Evolutionary conservation across 2,329 filamentous ascomycete genomes (phyloP), one percentile per base, ranked within the genome.

Genomic region (Geosmithia putterillii): DNA sequence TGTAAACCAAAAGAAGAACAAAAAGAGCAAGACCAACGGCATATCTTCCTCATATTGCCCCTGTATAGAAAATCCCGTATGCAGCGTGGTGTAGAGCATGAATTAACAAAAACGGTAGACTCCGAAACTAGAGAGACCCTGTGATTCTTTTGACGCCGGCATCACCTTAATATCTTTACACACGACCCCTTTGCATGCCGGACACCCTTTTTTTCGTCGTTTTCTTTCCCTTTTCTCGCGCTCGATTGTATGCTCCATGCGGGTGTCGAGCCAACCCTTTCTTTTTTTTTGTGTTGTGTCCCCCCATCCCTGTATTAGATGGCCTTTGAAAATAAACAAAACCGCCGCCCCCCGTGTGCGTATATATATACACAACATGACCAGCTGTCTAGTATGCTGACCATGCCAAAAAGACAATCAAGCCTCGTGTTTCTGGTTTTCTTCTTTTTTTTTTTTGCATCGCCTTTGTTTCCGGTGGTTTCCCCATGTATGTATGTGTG

Each of bases 81-180:
- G n/a, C n/a, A n/a, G n/a, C n/a, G n/a, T n/a, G n/a, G n/a, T n/a
- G n/a, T n/a, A n/a, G n/a, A 32, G 3, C 6, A 12, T 12, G 15
- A 32, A 32, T 12, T 12, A 32, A 32, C 4, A 32, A 32, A 32
- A 6, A 32, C 28, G 15, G 28, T 32, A 12, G 28, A 32, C 28
- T 32, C 28, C 28, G 34, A 15, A 36, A 39, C 14, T 7, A 39
- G 37, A 39, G 19, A 39, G 18, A 19, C 37, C 18, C 19, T 39
- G 17, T 39, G 15, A 39, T 39, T 21, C 20, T 39, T 40, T 40
- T 21, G 25, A 42, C 40, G 23, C 19, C 25, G 19, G 25, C 34
- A 42, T 42, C 34, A 20, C 34, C 40, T 18, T 35, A 19, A 14
- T 42, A 42, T 42, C 19, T 17, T 42, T 42, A 42, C 40, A 42